phyloP scores from a whole-genome alignment of 1,284 basidiomycete genomes.

The Erythrobasidium hasegawianum region DNA sequence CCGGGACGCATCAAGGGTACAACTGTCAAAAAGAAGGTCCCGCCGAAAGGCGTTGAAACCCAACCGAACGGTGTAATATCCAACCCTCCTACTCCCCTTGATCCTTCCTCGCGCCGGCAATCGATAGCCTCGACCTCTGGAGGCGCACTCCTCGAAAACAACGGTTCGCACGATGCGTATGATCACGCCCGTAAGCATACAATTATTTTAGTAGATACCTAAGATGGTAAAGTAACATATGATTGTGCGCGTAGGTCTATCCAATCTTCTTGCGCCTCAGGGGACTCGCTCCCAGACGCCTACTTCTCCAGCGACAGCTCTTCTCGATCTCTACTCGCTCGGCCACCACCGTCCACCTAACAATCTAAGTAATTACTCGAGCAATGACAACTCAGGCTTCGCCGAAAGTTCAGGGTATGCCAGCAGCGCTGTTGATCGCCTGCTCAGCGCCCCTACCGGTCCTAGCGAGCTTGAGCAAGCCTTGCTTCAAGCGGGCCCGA shows the following conservation, averaged over 20 bases:
- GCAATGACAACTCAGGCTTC: too few species aligned
- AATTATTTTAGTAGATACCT: too few species aligned
- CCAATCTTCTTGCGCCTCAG: constrained; percentile 23
- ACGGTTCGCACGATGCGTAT: constrained; percentile 1
- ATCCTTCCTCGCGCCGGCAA: constrained; percentile 5
- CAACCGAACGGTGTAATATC: neutral
- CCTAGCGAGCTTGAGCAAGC: neutral
- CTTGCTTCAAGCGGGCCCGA: neutral
- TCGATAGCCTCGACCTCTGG: neutral
- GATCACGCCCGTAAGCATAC: constrained; percentile 17
- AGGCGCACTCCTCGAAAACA: neutral
- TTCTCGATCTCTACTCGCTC: constrained; percentile 16
- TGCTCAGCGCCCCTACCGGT: neutral
- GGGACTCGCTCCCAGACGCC: constrained; percentile 10
- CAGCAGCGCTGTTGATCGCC: neutral
- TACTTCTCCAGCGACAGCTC: constrained; percentile 11
- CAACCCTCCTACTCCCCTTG: neutral
- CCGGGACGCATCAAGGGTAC: constrained; percentile 32
- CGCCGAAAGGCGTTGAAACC: neutral
- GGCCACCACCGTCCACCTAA: neutral
- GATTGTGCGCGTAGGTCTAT: constrained; percentile 10
- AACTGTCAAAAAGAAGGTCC: constrained; percentile 7
- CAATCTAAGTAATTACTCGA: too few species aligned
- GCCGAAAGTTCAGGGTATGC: too few species aligned
- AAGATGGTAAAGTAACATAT: too few species aligned